Base-by-base conservation (phyloP, 768 basidiomycete species). In the Tylopilus vinaceipallidus region DNA sequence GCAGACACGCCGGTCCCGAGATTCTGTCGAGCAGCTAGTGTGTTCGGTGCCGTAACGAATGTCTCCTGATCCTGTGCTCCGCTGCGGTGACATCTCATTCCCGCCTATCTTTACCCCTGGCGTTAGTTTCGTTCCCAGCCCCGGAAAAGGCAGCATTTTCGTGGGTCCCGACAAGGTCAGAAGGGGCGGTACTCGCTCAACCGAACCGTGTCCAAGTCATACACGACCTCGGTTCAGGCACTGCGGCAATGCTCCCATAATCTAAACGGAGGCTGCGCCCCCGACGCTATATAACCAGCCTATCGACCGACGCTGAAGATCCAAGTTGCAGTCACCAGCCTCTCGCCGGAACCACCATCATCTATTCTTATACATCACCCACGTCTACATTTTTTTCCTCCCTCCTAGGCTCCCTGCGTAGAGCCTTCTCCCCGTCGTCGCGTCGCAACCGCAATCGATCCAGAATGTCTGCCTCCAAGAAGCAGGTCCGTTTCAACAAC, bases 401-500 rank as follows among this genome's bases (percentile, higher is more conserved):
- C 30, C 20, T 33, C 42, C 23, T 34, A 32, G 26, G 47, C 62
- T 55, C 42, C n/a, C 56, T 14, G n/a, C 50, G 14, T 14, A 51
- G 56, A 55, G 51, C 40, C 29, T 7, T 49, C 22, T 38, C 36
- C 27, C 37, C 42, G 53, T 50, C 56, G 46, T 53, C 54, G 41
- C 55, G 37, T 43, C 52, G 34, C 27, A 20, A 17, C 20, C 17
- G 24, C 42, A 45, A 14, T 32, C 20, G 38, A 14, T 44, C 42
- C 46, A 56, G 11, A 30, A 68, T 68, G 66, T 47, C 66, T 2
- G 16, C 2, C 3, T 6, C 47, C 0, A 55, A 40, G 12, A 67
- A 64, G 34, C 69, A 65, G 7, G 69, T 71, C 48, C 67, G 55
- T 29, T 68, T 70, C 56, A 52, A 58, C 50, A 55, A 66, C 33